Evolutionary conservation across 139 green algal genomes (phyloP), one percentile per base, ranked within the genome.

Genomic region (Chlamydomonas eustigma): DNA sequence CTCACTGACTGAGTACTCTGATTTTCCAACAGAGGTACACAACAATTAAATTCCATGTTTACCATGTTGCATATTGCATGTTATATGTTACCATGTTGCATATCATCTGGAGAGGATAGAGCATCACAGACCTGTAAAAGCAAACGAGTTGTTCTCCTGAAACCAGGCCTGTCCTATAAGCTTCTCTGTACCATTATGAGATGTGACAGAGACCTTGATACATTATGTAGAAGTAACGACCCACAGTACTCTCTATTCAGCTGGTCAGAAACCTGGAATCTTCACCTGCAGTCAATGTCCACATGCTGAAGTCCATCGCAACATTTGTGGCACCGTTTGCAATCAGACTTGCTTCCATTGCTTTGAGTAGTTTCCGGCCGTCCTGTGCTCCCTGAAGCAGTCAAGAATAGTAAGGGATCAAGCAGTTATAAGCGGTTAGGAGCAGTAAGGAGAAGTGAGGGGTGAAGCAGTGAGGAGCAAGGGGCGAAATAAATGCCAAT

Each of bases 401-500:
- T 22, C 37, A 75, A 39, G 39, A 65, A 65, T 25, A 75, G 69
- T 24, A n/a, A n/a, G n/a, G n/a, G n/a, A n/a, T n/a, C n/a, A n/a
- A n/a, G n/a, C n/a, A n/a, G n/a, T n/a, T n/a, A n/a, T n/a, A n/a
- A n/a, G n/a, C n/a, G n/a, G n/a, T n/a, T n/a, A n/a, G n/a, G n/a
- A n/a, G n/a, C n/a, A n/a, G n/a, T n/a, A n/a, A n/a, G n/a, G n/a
- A n/a, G n/a, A n/a, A n/a, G n/a, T n/a, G n/a, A n/a, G n/a, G n/a
- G n/a, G n/a, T n/a, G n/a, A n/a, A n/a, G n/a, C n/a, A n/a, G n/a
- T n/a, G n/a, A n/a, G n/a, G n/a, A n/a, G n/a, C n/a, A n/a, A n/a
- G n/a, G n/a, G n/a, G n/a, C n/a, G n/a, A n/a, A n/a, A n/a, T n/a
- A n/a, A n/a, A n/a, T n/a, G n/a, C n/a, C n/a, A n/a, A n/a, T n/a